Percentiles rank a stretch among this genome's conserved stretches.
Evolutionary conservation across 2,329 filamentous ascomycete genomes (phyloP).

Genomic region (Fusarium sp.): DNA sequence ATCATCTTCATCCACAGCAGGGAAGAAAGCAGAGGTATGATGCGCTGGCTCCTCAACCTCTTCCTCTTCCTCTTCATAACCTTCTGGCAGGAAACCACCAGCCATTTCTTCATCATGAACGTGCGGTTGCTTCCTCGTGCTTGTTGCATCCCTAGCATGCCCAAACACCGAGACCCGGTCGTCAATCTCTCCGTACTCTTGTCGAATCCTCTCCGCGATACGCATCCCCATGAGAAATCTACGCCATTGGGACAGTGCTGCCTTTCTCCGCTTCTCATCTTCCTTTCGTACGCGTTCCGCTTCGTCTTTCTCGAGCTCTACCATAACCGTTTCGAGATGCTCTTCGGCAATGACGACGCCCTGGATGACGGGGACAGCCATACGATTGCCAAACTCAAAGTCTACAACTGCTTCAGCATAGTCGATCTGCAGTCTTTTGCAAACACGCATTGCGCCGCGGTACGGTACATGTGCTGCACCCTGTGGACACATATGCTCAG

Average conservation of each 20-base stretch:
- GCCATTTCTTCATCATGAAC: constrained; percentile 64
- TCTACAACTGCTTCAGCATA: constrained; percentile 95
- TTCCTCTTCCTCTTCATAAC: constrained; percentile 62
- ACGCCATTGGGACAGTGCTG: constrained; percentile 81
- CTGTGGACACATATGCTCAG: constrained; percentile 87
- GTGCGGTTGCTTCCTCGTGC: constrained; percentile 33
- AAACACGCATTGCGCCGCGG: constrained; percentile 81
- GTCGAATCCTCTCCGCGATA: constrained; percentile 80
- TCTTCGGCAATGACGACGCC: constrained; percentile 91
- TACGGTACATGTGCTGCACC: constrained; percentile 88
- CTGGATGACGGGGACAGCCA: constrained; percentile 91
- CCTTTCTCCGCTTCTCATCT: constrained; percentile 83
- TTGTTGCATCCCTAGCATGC: constrained; percentile 52
- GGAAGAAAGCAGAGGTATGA: constrained; percentile 62
- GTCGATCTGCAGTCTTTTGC: constrained; percentile 86
- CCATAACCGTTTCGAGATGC: constrained; percentile 78
- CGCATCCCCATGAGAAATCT: constrained; percentile 88
- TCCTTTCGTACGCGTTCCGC: constrained; percentile 82
- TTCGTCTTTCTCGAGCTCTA: constrained; percentile 83
- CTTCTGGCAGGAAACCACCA: constrained; percentile 72
- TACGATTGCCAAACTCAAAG: constrained; percentile 95
- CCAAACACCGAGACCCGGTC: constrained; percentile 67
- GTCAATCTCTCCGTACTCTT: constrained; percentile 78
- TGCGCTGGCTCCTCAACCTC: constrained; percentile 47
- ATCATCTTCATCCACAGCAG: constrained; percentile 58